Evolutionary conservation across 371 early-diverging fungal genomes (phyloP).

Genomic region (Furculomyces boomerangus): DNA sequence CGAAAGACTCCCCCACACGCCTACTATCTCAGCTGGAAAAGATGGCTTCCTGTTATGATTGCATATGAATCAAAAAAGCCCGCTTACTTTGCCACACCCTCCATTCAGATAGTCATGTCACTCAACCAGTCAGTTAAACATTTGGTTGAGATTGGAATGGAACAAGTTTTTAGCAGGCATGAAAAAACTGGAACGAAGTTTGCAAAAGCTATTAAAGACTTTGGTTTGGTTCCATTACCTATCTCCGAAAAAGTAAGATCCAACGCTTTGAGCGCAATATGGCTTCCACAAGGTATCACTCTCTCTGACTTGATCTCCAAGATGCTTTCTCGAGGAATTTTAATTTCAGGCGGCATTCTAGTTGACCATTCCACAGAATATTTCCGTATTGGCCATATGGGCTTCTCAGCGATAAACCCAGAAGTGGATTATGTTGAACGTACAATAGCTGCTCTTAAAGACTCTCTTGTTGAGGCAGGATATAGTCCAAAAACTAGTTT

Average conservation of each 20-base stretch:
- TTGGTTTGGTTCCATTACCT: conserved; percentile 60
- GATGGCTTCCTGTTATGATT: conserved; percentile 87
- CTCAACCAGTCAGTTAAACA: conserved; percentile 68
- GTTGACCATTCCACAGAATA: conserved; percentile 66
- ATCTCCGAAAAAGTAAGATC: conserved; percentile 44
- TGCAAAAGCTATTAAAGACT: conserved; percentile 40
- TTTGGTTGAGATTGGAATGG: conserved; percentile 43
- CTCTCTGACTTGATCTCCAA: conserved; percentile 58
- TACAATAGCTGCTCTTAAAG: conserved; percentile 48
- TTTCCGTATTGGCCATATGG: conserved; percentile 93
- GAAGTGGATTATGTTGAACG: conserved; percentile 51
- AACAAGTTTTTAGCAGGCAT: conserved; percentile 49
- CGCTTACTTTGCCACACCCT: conserved; percentile 91
- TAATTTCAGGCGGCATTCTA: conserved; percentile 87
- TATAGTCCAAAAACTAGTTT: no score
- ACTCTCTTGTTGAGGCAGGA: conserved; percentile 46
- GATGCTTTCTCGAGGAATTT: conserved; percentile 59
- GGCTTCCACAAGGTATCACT: conserved; percentile 72
- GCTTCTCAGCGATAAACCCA: conserved; percentile 64
- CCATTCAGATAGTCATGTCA: conserved; percentile 82
- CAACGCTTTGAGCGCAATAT: conserved; percentile 85
- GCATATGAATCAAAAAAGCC: conserved; percentile 83
- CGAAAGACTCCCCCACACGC: conserved; percentile 52
- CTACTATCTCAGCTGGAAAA: conserved; percentile 65
- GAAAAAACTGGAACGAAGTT: conserved; percentile 47